phyloP scores from a whole-genome alignment of 2,329 filamentous ascomycete species.

The Microcyclospora pomicola region DNA sequence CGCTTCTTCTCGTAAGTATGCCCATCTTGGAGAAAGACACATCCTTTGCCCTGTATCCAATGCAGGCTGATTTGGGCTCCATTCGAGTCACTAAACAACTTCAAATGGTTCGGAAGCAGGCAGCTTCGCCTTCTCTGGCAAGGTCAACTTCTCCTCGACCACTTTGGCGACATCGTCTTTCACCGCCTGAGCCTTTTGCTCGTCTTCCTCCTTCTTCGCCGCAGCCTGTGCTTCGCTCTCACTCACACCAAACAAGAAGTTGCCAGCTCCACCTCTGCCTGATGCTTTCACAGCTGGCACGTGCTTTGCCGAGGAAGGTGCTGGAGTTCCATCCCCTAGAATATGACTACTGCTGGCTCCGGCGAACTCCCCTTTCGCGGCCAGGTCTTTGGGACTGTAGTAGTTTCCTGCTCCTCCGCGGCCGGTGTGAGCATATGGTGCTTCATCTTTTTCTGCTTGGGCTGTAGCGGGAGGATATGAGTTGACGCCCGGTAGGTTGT shows the following conservation, averaged over 20 bases:
- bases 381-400: conserved; percentile 29
- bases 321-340: conserved; percentile 9
- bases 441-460: conserved; percentile 10
- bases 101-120: conserved; percentile 6
- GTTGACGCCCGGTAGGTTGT: conserved; percentile 15
- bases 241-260: conserved; percentile 26
- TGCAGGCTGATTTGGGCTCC: too few species aligned
- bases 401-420: conserved; percentile 35
- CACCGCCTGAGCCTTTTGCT: conserved; percentile 15
- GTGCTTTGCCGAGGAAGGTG: conserved; percentile 9
- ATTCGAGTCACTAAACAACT: too few species aligned
- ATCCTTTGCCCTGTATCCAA: too few species aligned
- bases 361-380: conserved; percentile 26
- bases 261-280: conserved; percentile 35
- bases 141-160: conserved; percentile 27
- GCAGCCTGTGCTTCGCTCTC: conserved; percentile 20
- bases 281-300: background rate
- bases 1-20: too few species aligned
- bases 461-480: conserved; percentile 2
- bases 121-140: conserved; percentile 27
- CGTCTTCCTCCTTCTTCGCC: conserved; percentile 15
- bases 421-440: conserved; percentile 31
- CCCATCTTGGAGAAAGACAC: too few species aligned
- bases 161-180: conserved; percentile 26
- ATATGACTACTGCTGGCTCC: conserved; percentile 10